Evolutionary conservation across 2,329 filamentous ascomycete genomes (phyloP), one percentile per base, ranked within the genome.

Genomic region (Stenocarpella maydis): DNA sequence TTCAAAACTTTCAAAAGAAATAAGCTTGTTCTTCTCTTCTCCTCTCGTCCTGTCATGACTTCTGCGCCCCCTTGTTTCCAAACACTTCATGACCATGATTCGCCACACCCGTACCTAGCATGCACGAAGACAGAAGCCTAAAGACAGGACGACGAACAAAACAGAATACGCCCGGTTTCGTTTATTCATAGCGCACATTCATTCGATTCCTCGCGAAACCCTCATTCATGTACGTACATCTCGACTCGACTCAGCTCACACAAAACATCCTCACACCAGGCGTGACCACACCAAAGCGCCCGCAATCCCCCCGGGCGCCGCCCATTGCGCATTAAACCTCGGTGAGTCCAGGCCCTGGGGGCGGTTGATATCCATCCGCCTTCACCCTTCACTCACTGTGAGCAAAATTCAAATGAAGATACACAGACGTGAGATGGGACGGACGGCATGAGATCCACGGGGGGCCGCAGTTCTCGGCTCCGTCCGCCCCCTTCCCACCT

Each of bases 391-490:
- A 49, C 43, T 63, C 43, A 49, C 58, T 28, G 55, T 4, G 41
- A n/a, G 43, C 19, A n/a, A 19, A 21, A 24, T 63, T 63, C 58
- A 49, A 43, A 63, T 49, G 58, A 49, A 49, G 28, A 34, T 61
- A 45, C 26, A 49, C 37, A 45, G 39, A 49, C 37, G 58, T 31
- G 55, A 49, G 58, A 63, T 63, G 58, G 47, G 58, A 49, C 49
- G 58, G 15, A 49, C 37, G 34, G 10, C 34, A 37, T 12, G 43
- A 37, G 58, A 49, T 63, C 14, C 58, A 24, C 15, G 14, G 21
- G 41, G 41, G 8, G 4, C 31, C 26, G 26, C 41, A 28, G 53
- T n/a, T 31, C 53, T 34, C 34, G 53, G n/a, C 17, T 31, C 21
- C 45, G 14, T 24, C 21, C 45, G 12, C 19, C 19, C 19, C 34